Base-by-base conservation (phyloP, 2,329 filamentous ascomycete species). In the Sordariomycetes sp. region DNA sequence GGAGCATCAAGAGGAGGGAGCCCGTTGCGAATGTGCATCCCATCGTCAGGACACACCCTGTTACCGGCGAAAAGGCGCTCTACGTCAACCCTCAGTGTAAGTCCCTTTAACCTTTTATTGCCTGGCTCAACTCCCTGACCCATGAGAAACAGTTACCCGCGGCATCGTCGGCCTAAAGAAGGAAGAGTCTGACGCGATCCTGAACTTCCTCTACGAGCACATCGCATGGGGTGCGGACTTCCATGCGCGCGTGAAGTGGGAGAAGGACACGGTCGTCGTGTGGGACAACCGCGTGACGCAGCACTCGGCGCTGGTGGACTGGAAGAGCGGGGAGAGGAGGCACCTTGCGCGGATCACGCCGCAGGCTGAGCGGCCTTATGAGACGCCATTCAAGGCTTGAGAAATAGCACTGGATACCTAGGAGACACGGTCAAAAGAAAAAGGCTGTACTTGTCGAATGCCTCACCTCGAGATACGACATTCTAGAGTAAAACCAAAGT, bases 211-310 rank as follows among this genome's bases (percentile, higher is more conserved):
- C 7, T 90, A 75, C 62, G 70, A 75, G 59, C 76, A 79, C 60
- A 71, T 79, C 17, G 71, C 72, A 1, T 69, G 68, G 53, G 75
- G 75, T 34, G 84, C 86, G 50, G 87, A 90, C 67, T 74, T 86
- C 59, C 85, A 89, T 63, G 84, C 57, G 35, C 79, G 87, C 25
- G 78, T 95, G 54, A 87, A 85, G 68, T 95, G 89, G 89, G 82
- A 83, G 63, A 76, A 82, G 51, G 80, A 82, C n/a, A 92, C 87
- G 0, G 89, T 95, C 1, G 87, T 94, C 1, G 83, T 92, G 1
- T 95, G 89, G 89, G 89, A 94, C 68, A 94, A 92, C 72, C 77
- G 89, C 35, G 81, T 91, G 0, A 90, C 87, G 10, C 79, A 83
- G 62, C 89, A 95, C 69, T 86, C 86, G 7, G 89, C 89, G 1